Conservation (phyloP, 1,284 basidiomycete genomes). For the Ganoderma meredithae region DNA sequence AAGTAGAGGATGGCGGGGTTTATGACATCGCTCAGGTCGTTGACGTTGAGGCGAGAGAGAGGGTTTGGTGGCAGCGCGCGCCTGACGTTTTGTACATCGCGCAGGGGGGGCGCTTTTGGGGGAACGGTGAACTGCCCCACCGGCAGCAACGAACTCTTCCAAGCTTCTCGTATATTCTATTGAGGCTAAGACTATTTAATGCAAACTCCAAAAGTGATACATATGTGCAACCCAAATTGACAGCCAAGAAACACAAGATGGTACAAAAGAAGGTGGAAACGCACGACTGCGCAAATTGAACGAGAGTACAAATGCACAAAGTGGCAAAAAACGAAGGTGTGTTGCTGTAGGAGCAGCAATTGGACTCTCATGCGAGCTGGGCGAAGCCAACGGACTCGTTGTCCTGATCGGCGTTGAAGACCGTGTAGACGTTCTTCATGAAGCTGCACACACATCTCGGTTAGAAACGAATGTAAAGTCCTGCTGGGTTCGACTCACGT, state of each 20-base stretch:
- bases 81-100: too few relatives aligned
- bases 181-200: neutral
- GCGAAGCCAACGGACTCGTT: slow-evolving; percentile 37
- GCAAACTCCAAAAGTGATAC: neutral
- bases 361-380: slow-evolving; percentile 3
- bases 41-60: neutral
- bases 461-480: neutral
- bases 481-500: slow-evolving; percentile 25
- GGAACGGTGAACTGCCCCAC: too few relatives aligned
- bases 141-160: too few relatives aligned
- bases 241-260: neutral
- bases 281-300: neutral
- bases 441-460: slow-evolving; percentile 21
- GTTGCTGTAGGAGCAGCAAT: neutral
- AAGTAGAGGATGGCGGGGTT: neutral
- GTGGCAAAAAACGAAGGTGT: neutral
- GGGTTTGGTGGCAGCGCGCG: neutral
- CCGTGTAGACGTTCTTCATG: slow-evolving; percentile 38
- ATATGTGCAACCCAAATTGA: neutral
- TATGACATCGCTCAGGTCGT: neutral
- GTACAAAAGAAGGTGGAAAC: neutral
- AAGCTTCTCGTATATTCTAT: too few relatives aligned
- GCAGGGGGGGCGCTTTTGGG: too few relatives aligned
- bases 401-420: slow-evolving; percentile 31
- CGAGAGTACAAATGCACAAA: neutral